These are phyloP conservation scores for Artemisia tridentata DNA, from an alignment of 129 eudicot genomes.

Conservation along the genomic window DNA sequence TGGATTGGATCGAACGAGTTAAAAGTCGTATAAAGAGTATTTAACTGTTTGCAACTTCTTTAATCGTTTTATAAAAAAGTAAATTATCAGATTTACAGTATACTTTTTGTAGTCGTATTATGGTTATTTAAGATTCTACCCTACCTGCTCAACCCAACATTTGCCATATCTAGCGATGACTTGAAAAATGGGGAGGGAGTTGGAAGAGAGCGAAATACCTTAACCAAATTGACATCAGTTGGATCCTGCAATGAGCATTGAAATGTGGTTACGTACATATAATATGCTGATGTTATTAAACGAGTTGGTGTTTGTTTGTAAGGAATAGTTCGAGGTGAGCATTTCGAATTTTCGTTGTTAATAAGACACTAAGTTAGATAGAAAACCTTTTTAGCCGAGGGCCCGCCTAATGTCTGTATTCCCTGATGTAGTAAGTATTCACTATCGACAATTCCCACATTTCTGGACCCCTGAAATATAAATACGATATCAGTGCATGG, in stretches of 20 bases:
- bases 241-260: constrained; percentile 44
- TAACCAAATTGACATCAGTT: constrained; percentile 33
- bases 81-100: background rate
- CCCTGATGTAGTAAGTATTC: constrained; percentile 78
- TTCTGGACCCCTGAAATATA: constrained; percentile 57
- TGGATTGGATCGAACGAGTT: no score
- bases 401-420: constrained; percentile 76
- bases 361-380: background rate
- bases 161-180: no score
- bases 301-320: background rate
- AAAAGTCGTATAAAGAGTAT: no score
- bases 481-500: background rate
- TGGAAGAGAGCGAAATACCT: constrained; percentile 40
- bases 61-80: background rate
- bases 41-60: no score
- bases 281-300: background rate
- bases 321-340: background rate
- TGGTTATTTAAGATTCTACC: background rate
- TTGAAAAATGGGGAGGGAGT: background rate
- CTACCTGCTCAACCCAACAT: no score
- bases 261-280: background rate
- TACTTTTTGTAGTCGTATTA: background rate
- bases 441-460: constrained; percentile 77
- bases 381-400: constrained; percentile 48
- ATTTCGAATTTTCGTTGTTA: background rate